Evolutionary conservation across 2,329 filamentous ascomycete genomes (phyloP), one percentile per base, ranked within the genome.

Genomic region (Aurifilum marmelostoma): DNA sequence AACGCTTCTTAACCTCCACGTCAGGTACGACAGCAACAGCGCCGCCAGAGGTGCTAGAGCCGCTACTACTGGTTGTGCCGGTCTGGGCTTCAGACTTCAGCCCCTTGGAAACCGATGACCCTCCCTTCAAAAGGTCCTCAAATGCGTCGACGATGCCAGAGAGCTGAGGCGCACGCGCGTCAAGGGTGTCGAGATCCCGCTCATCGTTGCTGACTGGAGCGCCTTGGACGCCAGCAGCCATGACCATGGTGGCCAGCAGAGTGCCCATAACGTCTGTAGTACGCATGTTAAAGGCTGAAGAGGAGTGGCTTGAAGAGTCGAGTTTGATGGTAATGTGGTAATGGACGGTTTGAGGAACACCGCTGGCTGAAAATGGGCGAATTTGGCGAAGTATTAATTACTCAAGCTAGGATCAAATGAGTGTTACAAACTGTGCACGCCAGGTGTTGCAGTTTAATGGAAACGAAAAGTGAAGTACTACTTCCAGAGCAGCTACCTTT

Each of bases 181-280:
- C 50, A 16, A 54, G 24, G 16, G 24, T 24, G n/a, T 12, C 24
- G 24, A 54, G 50, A 24, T 54, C 50, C 1, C 50, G 50, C 11
- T 54, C n/a, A 2, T 56, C 3, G 52, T 56, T 56, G 34, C 34
- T 34, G 52, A 56, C 24, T 5, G 52, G 52, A 1, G 27, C 52
- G 14, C 52, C 52, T 56, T 56, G 52, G 27, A 56, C 52, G 12
- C 52, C 27, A 5, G 27, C 24, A 8, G 52, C 24, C 52, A 56
- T 56, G 52, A 56, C 27, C 52, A 56, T 29, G 24, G 52, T 56
- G 52, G 52, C 52, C 52, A 56, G 24, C 52, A 56, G 52, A 29
- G 52, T 16, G 52, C 52, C 52, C 24, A 56, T 56, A 2, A 56
- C 52, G 24, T 56, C 32, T 11, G 52, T 29, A 32, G 52, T 32